Evolutionary conservation across 257 asterid genomes (phyloP), one percentile per base, ranked within the genome.

Genomic region (Henckelia pumila): DNA sequence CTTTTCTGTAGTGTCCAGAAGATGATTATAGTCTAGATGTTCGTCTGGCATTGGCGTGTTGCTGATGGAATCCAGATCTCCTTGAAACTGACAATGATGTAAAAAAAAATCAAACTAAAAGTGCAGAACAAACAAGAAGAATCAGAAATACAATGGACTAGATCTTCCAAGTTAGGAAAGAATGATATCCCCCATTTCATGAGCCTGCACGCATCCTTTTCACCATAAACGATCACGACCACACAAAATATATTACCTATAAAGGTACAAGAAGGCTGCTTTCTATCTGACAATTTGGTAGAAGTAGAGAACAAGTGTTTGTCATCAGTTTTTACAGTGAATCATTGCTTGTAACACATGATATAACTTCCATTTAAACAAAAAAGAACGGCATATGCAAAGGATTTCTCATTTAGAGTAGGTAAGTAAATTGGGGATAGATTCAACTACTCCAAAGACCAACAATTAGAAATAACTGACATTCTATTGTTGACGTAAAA

Each of bases 31-130:
- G 74, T 81, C 83, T 55, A 86, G 87, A 78, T 83, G 82, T 70
- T 85, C 92, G 59, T 89, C 96, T 20, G 96, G 89, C 90, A 81
- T 81, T 3, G 84, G 70, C 33, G 86, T 78, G 75, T 75, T 73
- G 71, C 73, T 58, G 72, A 84, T 72, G 73, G 87, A 73, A 71
- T 75, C 84, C 23, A 29, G 63, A 62, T 75, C 71, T 63, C 50
- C 88, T 82, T 85, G 76, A 65, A 70, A 77, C 75, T 84, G 82
- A 75, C 69, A 64, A 44, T 14, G 28, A 70, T 10, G 21, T 49
- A 50, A 3, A 8, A 60, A 35, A 7, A 30, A 47, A 70, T 1
- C 58, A 59, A 8, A 52, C 66, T 56, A 67, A 11, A 30, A 30
- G 73, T n/a, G 47, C 23, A 29, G 16, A 11, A 72, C 25, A 49